phyloP scores from a whole-genome alignment of 1,139 yeast species.

The Geotrichum europaeum region DNA sequence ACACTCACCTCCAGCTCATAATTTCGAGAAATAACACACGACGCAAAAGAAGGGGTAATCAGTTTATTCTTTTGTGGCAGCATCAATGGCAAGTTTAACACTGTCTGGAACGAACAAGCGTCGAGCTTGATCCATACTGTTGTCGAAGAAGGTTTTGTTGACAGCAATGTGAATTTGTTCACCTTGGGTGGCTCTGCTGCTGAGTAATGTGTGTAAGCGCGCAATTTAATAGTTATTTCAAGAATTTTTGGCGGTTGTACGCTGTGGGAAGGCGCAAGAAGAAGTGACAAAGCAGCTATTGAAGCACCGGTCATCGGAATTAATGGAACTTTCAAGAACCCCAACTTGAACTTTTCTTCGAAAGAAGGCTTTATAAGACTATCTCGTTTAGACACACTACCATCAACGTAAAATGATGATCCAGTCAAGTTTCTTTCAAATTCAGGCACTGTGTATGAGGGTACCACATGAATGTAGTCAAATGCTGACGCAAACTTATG shows the following conservation, averaged over 20 bases:
- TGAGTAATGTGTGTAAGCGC: neutral
- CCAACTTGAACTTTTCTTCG: neutral
- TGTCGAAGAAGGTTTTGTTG: neutral
- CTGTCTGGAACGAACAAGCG: neutral
- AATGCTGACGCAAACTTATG: neutral
- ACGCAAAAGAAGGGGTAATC: slow-evolving; percentile 1
- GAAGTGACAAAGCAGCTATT: neutral
- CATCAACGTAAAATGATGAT: neutral
- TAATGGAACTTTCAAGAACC: neutral
- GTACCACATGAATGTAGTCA: neutral
- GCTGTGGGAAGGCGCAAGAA: neutral
- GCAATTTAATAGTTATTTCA: neutral
- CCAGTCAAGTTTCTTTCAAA: neutral
- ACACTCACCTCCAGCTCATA: neutral
- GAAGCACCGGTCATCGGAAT: neutral
- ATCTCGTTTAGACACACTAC: neutral
- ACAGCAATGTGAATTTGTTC: neutral
- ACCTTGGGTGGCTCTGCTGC: neutral
- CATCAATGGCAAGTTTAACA: neutral
- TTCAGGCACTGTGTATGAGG: neutral
- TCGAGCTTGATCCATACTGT: neutral
- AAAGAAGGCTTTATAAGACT: neutral
- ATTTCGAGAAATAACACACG: slow-evolving; percentile 1
- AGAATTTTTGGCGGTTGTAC: neutral
- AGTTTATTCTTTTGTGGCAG: neutral